These are phyloP conservation scores for Fusarium sp. DNA, from an alignment of 2,329 filamentous ascomycete genomes.

Conservation along the genomic window DNA sequence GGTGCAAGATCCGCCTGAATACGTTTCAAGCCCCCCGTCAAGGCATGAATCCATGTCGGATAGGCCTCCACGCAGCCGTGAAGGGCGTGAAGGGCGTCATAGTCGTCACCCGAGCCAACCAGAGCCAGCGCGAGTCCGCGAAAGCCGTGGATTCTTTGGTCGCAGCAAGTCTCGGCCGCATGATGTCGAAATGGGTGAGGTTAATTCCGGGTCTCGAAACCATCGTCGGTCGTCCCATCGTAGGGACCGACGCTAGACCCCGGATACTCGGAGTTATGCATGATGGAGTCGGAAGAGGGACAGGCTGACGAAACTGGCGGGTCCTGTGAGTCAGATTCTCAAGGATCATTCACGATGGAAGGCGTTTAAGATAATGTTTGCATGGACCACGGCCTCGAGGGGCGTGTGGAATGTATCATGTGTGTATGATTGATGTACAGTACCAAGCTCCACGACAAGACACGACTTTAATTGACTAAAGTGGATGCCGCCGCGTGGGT, in stretches of 20 bases:
- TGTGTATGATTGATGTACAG: constrained; percentile 15
- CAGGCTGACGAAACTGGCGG: constrained; percentile 14
- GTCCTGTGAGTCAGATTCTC: constrained; percentile 33
- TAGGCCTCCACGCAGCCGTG: constrained; percentile 28
- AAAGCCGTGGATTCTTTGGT: constrained; percentile 43
- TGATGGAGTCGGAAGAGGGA: neutral
- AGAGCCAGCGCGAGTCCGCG: constrained; percentile 42
- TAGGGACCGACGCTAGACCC: constrained; percentile 31
- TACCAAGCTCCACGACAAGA: constrained; percentile 1
- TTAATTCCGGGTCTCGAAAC: constrained; percentile 20
- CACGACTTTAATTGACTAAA: constrained; percentile 31
- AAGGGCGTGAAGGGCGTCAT: constrained; percentile 23
- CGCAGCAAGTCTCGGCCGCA: constrained; percentile 42
- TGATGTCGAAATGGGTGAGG: constrained; percentile 46
- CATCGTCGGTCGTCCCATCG: constrained; percentile 33
- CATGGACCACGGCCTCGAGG: constrained; percentile 13
- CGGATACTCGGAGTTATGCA: constrained; percentile 29
- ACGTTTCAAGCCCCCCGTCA: constrained; percentile 42
- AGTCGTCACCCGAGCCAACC: constrained; percentile 39
- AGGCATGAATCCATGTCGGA: constrained; percentile 38
- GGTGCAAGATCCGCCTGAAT: constrained; percentile 41
- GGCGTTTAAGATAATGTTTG: constrained; percentile 1
- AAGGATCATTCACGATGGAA: constrained; percentile 12
- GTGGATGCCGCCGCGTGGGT: constrained; percentile 18
- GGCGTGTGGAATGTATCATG: constrained; percentile 29